phyloP scores from a whole-genome alignment of 2,329 filamentous ascomycete species.

The Cercospora citrullina region DNA sequence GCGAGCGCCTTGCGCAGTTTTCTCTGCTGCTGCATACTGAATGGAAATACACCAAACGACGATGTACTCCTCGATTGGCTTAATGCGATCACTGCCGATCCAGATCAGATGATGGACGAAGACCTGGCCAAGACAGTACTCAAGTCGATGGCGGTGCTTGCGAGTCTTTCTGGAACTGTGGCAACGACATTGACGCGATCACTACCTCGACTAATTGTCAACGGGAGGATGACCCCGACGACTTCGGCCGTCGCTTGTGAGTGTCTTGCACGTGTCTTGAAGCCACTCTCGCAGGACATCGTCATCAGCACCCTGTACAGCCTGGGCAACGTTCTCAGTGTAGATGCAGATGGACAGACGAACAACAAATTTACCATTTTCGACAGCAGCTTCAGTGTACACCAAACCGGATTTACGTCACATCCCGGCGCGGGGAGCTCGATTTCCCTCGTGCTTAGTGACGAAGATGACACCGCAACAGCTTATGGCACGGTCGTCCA shows the following conservation, averaged over 20 bases:
- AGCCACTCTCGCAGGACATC: slow-evolving; percentile 82
- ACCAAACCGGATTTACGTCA: slow-evolving; percentile 23
- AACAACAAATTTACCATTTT: slow-evolving; percentile 47
- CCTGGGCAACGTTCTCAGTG: slow-evolving; percentile 90
- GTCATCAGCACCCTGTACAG: slow-evolving; percentile 95
- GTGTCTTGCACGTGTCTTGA: slow-evolving; percentile 78
- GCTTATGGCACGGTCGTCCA: slow-evolving; percentile 90
- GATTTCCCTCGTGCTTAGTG: slow-evolving; percentile 71
- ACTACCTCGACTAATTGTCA: slow-evolving; percentile 83
- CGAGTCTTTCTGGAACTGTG: slow-evolving; percentile 69
- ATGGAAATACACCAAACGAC: slow-evolving; percentile 60
- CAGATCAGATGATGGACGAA: slow-evolving; percentile 77
- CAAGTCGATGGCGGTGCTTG: slow-evolving; percentile 78
- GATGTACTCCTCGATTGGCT: slow-evolving; percentile 83
- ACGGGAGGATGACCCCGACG: slow-evolving; percentile 68
- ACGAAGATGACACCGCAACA: slow-evolving; percentile 74
- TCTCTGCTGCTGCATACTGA: slow-evolving; percentile 78
- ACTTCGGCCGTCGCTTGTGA: slow-evolving; percentile 78
- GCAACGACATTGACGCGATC: slow-evolving; percentile 75
- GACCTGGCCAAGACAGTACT: slow-evolving; percentile 75
- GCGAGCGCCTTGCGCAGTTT: slow-evolving; percentile 78
- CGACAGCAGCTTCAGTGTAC: slow-evolving; percentile 47
- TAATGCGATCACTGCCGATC: slow-evolving; percentile 75
- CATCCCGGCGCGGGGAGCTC: slow-evolving; percentile 60
- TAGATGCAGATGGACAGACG: slow-evolving; percentile 59